Evolutionary conservation across 2,329 filamentous ascomycete genomes (phyloP), one percentile per base, ranked within the genome.

Genomic region (Simplicillium sp.): DNA sequence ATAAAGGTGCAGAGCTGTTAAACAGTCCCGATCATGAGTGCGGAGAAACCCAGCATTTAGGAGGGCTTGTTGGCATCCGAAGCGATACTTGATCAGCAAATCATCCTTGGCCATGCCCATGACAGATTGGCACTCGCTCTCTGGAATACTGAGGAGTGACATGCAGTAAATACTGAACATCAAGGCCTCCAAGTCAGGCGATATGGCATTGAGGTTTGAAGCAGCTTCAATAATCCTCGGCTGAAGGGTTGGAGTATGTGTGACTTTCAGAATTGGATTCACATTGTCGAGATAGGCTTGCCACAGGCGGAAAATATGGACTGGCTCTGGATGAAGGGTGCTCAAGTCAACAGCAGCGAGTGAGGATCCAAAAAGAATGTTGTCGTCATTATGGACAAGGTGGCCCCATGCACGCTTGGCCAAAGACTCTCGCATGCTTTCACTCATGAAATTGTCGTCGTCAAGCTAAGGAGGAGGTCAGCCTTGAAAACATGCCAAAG

Each of bases 271-370:
- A 3, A 81, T 47, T 0, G 76, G 75, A 46, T 80, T 65, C 38
- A 80, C 67, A 33, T 77, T 76, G 20, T 77, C 67, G 0, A 80
- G 55, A 46, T 74, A 81, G 1, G 69, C 56, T 50, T 80, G 74
- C 75, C 77, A 81, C 1, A 75, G 55, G 17, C 58, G 53, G 43
- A 74, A 68, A 7, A 72, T 67, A 0, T 68, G 59, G 2, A 61
- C 57, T 0, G 62, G 60, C 0, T 61, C 51, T 0, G 70, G 69
- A 20, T 84, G 80, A 0, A 78, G 48, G 2, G 61, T 55, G 4
- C 65, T 62, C 1, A 80, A 52, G 44, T 73, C 60, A n/a, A 70
- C 49, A 2, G 47, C 44, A 16, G 55, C 50, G 14, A 58, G 56
- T 4, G 52, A 60, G 2, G 65, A 59, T 25, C 73, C 72, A 48